phyloP scores from a whole-genome alignment of 805 yeast species.

The Candida insectalens region DNA sequence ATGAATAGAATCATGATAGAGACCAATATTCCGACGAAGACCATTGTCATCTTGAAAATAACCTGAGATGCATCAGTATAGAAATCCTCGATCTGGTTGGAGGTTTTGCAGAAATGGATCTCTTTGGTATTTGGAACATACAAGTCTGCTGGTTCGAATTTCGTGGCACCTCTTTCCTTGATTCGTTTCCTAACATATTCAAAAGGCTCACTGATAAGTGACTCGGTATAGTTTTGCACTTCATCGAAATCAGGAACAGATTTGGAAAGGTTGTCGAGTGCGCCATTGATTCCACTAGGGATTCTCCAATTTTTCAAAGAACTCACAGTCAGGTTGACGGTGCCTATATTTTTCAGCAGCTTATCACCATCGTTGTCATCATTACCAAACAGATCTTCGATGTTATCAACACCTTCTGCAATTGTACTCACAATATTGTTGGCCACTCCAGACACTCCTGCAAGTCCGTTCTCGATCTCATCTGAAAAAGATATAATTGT shows the following conservation, averaged over 20 bases:
- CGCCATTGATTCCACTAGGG: conserved; percentile 51
- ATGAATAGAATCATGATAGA: conserved; percentile 31
- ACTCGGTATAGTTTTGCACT: conserved; percentile 49
- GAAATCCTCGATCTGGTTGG: conserved; percentile 29
- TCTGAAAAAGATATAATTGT: conserved; percentile 45
- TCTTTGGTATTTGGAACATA: conserved; percentile 30
- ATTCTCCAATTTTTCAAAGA: conserved; percentile 51
- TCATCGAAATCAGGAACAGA: conserved; percentile 58
- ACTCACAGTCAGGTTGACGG: conserved; percentile 49
- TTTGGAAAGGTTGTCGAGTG: conserved; percentile 40
- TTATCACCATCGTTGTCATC: conserved; percentile 26
- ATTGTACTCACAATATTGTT: conserved; percentile 45
- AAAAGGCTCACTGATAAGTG: conserved; percentile 52
- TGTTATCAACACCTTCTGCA: conserved; percentile 25
- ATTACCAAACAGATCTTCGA: conserved; percentile 48
- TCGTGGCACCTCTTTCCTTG: conserved; percentile 1
- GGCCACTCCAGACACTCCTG: conserved; percentile 46
- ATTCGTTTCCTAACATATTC: conserved; percentile 33
- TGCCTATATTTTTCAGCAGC: conserved; percentile 25
- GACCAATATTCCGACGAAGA: conserved; percentile 29
- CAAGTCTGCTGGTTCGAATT: conserved; percentile 10
- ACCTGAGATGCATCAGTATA: conserved; percentile 22
- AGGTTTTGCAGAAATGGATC: conserved; percentile 30
- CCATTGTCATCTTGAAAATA: conserved; percentile 27
- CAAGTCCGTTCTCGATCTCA: conserved; percentile 59